phyloP scores from a whole-genome alignment of 352 stramenopile genomes.

The Pythium folliculosum region DNA sequence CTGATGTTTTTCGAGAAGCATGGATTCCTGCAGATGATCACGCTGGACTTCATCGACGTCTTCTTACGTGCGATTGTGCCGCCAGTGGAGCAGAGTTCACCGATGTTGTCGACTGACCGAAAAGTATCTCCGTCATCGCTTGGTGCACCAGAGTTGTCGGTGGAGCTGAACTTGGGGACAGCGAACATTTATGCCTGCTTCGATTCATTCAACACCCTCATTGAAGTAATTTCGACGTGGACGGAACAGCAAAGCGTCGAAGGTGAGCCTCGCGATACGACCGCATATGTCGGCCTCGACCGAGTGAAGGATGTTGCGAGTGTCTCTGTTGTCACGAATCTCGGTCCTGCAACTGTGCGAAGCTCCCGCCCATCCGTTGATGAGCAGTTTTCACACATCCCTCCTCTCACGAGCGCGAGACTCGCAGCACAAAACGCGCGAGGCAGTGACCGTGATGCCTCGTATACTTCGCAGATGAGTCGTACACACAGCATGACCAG shows the following conservation, averaged over 20 bases:
- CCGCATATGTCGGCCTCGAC: constrained; percentile 79
- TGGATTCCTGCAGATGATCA: constrained; percentile 82
- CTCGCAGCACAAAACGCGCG: constrained; percentile 13
- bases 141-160: constrained; percentile 68
- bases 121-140: constrained; percentile 40
- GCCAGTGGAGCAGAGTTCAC: constrained; percentile 14
- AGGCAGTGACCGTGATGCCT: constrained; percentile 4
- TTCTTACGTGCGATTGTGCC: constrained; percentile 75
- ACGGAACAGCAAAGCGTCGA: constrained; percentile 69
- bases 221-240: constrained; percentile 72
- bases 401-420: constrained; percentile 15
- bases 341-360: constrained; percentile 28
- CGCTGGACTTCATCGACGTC: constrained; percentile 84
- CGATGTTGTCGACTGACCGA: constrained; percentile 13
- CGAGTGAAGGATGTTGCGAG: constrained; percentile 53
- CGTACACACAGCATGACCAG: constrained; percentile 9
- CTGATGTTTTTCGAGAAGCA: constrained; percentile 82
- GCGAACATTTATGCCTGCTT: constrained; percentile 90
- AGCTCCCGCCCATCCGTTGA: constrained; percentile 21
- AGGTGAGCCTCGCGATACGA: constrained; percentile 60
- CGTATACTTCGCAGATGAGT: constrained; percentile 1
- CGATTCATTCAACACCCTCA: constrained; percentile 87
- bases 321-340: constrained; percentile 77
- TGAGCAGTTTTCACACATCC: constrained; percentile 19
- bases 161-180: constrained; percentile 82